Conservation (phyloP, 208 protist genomes). For the Angomonas ambiguus region DNA sequence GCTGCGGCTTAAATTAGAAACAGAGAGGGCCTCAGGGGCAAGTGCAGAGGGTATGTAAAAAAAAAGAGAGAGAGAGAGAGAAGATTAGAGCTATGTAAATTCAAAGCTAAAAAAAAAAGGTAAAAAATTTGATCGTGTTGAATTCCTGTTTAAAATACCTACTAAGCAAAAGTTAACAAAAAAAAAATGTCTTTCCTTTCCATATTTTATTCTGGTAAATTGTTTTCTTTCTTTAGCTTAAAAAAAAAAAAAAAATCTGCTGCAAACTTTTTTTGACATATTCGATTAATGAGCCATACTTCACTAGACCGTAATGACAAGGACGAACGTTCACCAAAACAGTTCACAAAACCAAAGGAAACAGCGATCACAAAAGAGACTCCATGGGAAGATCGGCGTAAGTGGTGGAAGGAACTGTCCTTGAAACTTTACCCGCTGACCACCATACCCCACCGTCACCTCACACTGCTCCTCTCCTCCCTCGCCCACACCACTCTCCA, state of each 20-base stretch:
- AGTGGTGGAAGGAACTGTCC: background rate
- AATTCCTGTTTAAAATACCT: too few relatives aligned
- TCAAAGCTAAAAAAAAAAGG: background rate
- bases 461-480: background rate
- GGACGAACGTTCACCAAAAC: too few relatives aligned
- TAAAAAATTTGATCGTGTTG: too few relatives aligned
- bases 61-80: too few relatives aligned
- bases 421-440: background rate
- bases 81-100: background rate
- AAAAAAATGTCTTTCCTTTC: background rate
- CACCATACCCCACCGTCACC: background rate
- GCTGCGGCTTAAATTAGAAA: conserved; percentile 79
- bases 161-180: background rate
- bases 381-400: background rate
- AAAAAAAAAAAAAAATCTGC: conserved; percentile 7
- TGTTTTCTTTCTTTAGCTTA: background rate
- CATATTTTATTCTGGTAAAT: background rate
- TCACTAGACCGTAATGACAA: too few relatives aligned
- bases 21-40: conserved; percentile 48
- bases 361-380: background rate
- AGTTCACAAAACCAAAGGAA: background rate
- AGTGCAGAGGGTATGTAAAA: background rate
- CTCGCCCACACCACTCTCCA: background rate
- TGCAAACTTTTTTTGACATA: background rate
- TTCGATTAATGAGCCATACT: too few relatives aligned